A percentile compares a stretch with the other conserved stretches of the same genome.
phyloP scores from a whole-genome alignment of 352 stramenopile genomes.

The Pythium volutum region DNA sequence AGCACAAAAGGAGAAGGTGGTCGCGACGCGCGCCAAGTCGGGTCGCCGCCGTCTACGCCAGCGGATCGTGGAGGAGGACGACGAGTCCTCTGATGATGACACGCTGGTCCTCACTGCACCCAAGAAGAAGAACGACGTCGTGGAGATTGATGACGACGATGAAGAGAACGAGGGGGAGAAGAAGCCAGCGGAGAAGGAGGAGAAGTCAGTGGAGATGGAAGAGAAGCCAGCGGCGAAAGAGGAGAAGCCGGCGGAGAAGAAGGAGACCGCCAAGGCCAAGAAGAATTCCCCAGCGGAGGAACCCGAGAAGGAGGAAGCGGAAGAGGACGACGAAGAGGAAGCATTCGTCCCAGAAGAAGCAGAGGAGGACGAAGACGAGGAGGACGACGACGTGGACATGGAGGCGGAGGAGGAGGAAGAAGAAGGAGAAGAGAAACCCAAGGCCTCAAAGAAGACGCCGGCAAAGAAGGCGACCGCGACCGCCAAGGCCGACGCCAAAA shows the following conservation, averaged over 20 bases:
- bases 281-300: slow-evolving; percentile 16
- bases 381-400: slow-evolving; percentile 7
- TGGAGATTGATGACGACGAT: slow-evolving; percentile 23
- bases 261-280: slow-evolving; percentile 13
- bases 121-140: slow-evolving; percentile 20
- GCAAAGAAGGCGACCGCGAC: slow-evolving; percentile 1
- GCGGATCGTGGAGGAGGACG: slow-evolving; percentile 49
- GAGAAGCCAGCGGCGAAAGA: slow-evolving; percentile 13
- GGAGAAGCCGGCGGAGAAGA: slow-evolving; percentile 1
- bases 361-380: slow-evolving; percentile 15
- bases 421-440: slow-evolving; percentile 18
- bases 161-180: slow-evolving; percentile 6
- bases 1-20: slow-evolving; percentile 14
- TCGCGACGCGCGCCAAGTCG: slow-evolving; percentile 13
- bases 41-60: slow-evolving; percentile 61
- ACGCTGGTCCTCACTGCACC: slow-evolving; percentile 36
- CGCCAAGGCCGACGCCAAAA: slow-evolving; percentile 21
- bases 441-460: slow-evolving; percentile 15
- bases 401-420: slow-evolving; percentile 15
- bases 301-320: slow-evolving; percentile 21
- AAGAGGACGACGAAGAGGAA: slow-evolving; percentile 12
- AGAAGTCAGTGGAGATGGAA: slow-evolving; percentile 3
- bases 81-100: slow-evolving; percentile 33
- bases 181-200: slow-evolving; percentile 6
- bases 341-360: slow-evolving; percentile 7